Percentiles rank a stretch among this genome's conserved stretches.
phyloP scores from a whole-genome alignment of 2,329 filamentous ascomycete genomes.

The Fusarium ramigenum region DNA sequence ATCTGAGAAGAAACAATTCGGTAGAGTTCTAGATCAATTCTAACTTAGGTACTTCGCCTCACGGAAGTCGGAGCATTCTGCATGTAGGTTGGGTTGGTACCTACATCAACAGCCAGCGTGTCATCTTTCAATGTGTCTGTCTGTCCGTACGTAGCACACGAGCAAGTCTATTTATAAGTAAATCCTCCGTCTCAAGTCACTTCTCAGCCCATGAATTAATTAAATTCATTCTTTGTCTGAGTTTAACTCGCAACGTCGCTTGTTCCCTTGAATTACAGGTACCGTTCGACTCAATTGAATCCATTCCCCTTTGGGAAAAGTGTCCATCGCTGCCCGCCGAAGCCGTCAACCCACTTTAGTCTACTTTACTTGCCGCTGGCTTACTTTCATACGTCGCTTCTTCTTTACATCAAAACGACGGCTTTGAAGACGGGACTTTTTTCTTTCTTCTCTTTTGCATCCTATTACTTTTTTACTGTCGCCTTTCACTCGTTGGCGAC shows the following conservation, averaged over 20 bases:
- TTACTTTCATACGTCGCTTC: slow-evolving; percentile 38
- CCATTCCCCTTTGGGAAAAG: slow-evolving; percentile 17
- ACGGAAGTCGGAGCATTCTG: slow-evolving; percentile 18
- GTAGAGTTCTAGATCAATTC: slow-evolving; percentile 17
- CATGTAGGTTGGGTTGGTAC: not conserved
- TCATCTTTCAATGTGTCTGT: slow-evolving; percentile 30
- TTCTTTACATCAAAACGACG: slow-evolving; percentile 23
- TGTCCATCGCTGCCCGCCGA: slow-evolving; percentile 35
- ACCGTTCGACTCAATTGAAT: slow-evolving; percentile 15
- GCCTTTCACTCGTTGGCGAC: slow-evolving; percentile 29
- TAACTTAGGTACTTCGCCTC: slow-evolving; percentile 21
- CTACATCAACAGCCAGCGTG: slow-evolving; percentile 40
- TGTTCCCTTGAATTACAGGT: slow-evolving; percentile 19
- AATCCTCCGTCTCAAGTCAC: not conserved
- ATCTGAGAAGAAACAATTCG: not conserved
- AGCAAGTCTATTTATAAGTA: slow-evolving; percentile 12
- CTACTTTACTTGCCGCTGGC: slow-evolving; percentile 26
- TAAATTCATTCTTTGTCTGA: not conserved
- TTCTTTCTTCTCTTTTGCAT: not conserved
- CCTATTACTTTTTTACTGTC: not conserved
- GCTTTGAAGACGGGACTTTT: not conserved
- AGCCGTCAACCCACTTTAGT: slow-evolving; percentile 37
- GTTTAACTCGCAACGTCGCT: not conserved
- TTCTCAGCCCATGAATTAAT: not conserved
- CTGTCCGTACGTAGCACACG: not conserved